phyloP scores from a whole-genome alignment of 2,329 filamentous ascomycete genomes.

The Tolypocladium amazonense region DNA sequence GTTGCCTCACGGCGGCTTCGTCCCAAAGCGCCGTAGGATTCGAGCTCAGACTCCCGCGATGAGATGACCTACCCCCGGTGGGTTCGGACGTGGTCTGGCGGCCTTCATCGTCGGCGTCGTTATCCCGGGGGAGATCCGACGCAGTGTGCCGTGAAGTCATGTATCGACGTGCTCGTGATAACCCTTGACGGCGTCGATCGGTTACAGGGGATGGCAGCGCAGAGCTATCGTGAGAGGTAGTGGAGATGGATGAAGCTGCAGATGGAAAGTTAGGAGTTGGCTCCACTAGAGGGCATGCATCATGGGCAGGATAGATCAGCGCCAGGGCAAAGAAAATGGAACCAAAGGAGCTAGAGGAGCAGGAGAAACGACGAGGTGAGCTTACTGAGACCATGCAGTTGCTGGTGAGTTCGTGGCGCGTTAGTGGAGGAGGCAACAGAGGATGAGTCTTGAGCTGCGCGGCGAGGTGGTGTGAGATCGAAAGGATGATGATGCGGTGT shows the following conservation, averaged over 20 bases:
- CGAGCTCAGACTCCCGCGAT: not conserved
- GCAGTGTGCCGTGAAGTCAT: constrained; percentile 10
- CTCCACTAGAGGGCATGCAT: not conserved
- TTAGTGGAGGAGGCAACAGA: not conserved
- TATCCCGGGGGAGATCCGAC: constrained; percentile 12
- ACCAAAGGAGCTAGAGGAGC: not conserved
- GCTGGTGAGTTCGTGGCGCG: not conserved
- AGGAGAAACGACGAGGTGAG: not conserved
- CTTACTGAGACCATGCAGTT: not conserved
- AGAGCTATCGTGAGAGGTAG: not conserved
- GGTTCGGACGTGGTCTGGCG: not conserved
- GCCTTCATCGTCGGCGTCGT: constrained; percentile 8
- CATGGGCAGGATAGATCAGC: not conserved
- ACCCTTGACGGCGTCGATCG: constrained; percentile 13
- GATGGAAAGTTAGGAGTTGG: not conserved
- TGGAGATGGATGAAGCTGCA: not conserved
- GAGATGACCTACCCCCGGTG: not conserved
- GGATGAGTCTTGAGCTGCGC: not conserved
- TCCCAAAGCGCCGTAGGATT: constrained; percentile 5
- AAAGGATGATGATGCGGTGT: constrained; percentile 7
- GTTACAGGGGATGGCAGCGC: constrained; percentile 9
- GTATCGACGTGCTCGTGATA: constrained; percentile 16
- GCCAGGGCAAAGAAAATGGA: not conserved
- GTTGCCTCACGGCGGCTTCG: constrained; percentile 25
- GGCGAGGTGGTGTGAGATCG: constrained; percentile 1